These are phyloP conservation scores for Xylaria flabelliformis DNA, from an alignment of 495 filamentous ascomycete species.

Conservation along the genomic window DNA sequence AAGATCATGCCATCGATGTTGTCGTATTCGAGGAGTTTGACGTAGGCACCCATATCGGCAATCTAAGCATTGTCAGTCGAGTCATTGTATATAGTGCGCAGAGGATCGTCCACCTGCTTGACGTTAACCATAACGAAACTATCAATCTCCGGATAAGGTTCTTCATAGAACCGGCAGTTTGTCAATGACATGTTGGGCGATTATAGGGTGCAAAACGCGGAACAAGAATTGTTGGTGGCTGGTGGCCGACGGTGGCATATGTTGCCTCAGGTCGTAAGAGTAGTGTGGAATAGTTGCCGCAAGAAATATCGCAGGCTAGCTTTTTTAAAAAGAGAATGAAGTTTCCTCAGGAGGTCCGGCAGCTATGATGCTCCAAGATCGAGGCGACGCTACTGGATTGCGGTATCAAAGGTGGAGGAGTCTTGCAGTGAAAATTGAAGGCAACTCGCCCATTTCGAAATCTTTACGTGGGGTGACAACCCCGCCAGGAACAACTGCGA, in stretches of 20 bases:
- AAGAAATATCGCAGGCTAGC: constrained; percentile 4
- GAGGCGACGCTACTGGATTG: constrained; percentile 23
- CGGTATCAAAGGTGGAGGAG: constrained; percentile 26
- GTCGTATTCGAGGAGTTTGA: constrained; percentile 98
- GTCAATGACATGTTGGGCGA: constrained; percentile 85
- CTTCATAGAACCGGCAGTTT: constrained; percentile 98
- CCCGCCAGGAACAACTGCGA: constrained; percentile 26
- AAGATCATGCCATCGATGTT: constrained; percentile 99
- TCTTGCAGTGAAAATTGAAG: constrained; percentile 30
- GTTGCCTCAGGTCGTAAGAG: constrained; percentile 1
- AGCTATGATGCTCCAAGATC: constrained; percentile 10
- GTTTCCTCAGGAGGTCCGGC: background rate
- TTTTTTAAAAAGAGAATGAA: background rate
- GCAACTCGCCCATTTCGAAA: constrained; percentile 29
- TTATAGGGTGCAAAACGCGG: background rate
- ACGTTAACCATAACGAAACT: constrained; percentile 99
- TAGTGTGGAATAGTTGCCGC: background rate
- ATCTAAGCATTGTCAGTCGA: constrained; percentile 64
- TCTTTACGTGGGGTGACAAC: constrained; percentile 34
- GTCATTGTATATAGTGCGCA: constrained; percentile 5
- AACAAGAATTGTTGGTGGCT: constrained; percentile 1
- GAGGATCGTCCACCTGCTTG: constrained; percentile 72
- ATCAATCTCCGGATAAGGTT: constrained; percentile 97
- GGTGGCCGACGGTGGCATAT: constrained; percentile 13
- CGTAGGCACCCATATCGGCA: constrained; percentile 99